These are phyloP conservation scores for Metarhizium brunneum DNA, from an alignment of 2,329 filamentous ascomycete genomes.

Conservation along the genomic window DNA sequence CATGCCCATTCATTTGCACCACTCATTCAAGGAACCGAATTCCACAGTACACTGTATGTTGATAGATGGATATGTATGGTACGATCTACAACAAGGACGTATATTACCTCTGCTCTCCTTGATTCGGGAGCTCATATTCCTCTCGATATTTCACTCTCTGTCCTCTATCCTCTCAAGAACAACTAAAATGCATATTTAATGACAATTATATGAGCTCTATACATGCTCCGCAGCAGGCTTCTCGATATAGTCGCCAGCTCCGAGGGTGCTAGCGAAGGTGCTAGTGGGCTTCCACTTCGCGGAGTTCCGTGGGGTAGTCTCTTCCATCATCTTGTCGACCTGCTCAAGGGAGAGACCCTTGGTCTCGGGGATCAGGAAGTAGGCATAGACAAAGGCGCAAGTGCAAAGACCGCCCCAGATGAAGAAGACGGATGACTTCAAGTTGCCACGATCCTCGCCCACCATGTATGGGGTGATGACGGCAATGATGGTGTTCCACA, in stretches of 20 bases:
- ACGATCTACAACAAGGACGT: not conserved
- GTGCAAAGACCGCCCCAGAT: conserved; percentile 63
- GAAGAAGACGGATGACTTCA: conserved; percentile 65
- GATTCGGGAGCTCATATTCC: not conserved
- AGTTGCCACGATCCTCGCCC: conserved; percentile 50
- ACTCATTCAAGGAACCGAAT: not conserved
- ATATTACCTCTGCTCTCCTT: not conserved
- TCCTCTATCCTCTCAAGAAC: not conserved
- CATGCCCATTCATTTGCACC: not conserved
- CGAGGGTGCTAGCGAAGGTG: conserved; percentile 51
- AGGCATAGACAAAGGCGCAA: conserved; percentile 52
- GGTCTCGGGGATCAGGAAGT: conserved; percentile 66
- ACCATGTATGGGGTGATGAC: conserved; percentile 70
- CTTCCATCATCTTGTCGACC: conserved; percentile 82
- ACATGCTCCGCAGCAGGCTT: conserved; percentile 13
- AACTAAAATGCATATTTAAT: too few species aligned
- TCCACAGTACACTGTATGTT: conserved; percentile 7
- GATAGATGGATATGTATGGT: not conserved
- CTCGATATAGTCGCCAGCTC: conserved; percentile 21
- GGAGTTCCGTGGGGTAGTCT: conserved; percentile 68
- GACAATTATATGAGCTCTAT: not conserved
- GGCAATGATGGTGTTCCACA: conserved; percentile 70
- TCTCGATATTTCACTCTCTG: not conserved
- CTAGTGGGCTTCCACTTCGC: conserved; percentile 64
- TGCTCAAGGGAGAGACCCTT: conserved; percentile 72